Evolutionary conservation across 129 eudicot species (phyloP).

Genomic region (Saposhnikovia divaricata): DNA sequence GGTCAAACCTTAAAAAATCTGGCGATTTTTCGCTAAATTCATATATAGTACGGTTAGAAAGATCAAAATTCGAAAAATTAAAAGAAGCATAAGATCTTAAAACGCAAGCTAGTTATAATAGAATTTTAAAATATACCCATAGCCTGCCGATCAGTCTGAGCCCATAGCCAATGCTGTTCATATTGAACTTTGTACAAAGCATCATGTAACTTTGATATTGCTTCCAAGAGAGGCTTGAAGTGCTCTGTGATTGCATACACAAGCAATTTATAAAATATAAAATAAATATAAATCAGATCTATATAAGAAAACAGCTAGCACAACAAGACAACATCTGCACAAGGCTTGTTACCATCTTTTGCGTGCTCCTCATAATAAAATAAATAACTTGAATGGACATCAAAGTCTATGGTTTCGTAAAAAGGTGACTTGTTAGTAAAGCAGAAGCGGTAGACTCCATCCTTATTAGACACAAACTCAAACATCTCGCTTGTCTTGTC

Average conservation of each 20-base stretch:
- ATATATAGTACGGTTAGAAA: not conserved
- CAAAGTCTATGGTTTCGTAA: conserved; percentile 80
- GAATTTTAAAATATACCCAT: conserved; percentile 31
- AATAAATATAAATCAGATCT: not conserved
- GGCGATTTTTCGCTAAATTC: not conserved
- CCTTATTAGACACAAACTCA: conserved; percentile 61
- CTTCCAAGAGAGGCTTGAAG: conserved; percentile 70
- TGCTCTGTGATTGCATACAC: conserved; percentile 46
- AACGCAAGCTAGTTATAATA: not conserved
- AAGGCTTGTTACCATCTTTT: conserved; percentile 44
- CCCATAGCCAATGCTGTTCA: conserved; percentile 91
- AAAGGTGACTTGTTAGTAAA: conserved; percentile 86
- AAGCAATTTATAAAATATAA: not conserved
- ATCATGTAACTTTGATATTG: conserved; percentile 58
- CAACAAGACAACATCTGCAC: not conserved
- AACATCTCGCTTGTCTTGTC: conserved; percentile 70
- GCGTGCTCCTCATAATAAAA: conserved; percentile 71
- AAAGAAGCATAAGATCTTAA: not conserved
- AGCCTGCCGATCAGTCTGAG: conserved; percentile 83
- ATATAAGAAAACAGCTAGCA: not conserved
- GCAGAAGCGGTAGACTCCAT: conserved; percentile 74
- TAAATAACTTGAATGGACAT: conserved; percentile 61
- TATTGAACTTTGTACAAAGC: conserved; percentile 61
- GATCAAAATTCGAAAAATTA: not conserved
- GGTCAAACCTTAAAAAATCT: not conserved